Percentiles rank a stretch among this genome's conserved stretches.
Conservation (phyloP, 139 green algal species). For the Chlamydomonas incerta region DNA sequence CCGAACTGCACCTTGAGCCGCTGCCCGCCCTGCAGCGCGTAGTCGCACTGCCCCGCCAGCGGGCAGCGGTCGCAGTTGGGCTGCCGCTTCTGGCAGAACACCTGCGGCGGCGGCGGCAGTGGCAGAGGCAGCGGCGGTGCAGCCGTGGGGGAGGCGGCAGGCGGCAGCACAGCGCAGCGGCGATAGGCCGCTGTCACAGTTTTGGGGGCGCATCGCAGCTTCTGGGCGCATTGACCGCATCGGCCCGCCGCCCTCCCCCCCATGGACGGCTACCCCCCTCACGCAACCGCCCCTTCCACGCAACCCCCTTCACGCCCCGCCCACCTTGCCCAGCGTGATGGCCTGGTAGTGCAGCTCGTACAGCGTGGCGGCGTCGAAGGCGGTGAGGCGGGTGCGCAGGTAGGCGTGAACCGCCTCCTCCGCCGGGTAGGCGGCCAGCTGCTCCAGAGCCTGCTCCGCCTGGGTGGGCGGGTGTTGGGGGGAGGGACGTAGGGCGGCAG, state of each 20-base stretch:
- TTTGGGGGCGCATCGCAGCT: too few species aligned
- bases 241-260: too few species aligned
- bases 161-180: too few species aligned
- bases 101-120: conserved; percentile 65
- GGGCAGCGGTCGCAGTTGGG: conserved; percentile 87
- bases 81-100: conserved; percentile 69
- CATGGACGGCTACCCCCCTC: too few species aligned
- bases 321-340: conserved; percentile 92
- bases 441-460: conserved; percentile 56
- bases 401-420: conserved; percentile 72
- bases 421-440: conserved; percentile 80
- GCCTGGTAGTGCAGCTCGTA: conserved; percentile 96
- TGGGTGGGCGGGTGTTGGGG: neutral
- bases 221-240: too few species aligned
- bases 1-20: neutral
- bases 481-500: neutral
- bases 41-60: conserved; percentile 63
- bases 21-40: conserved; percentile 39
- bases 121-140: too few species aligned
- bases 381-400: conserved; percentile 61
- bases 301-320: neutral
- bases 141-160: too few species aligned
- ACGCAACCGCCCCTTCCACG: too few species aligned
- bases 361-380: conserved; percentile 72
- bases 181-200: too few species aligned